phyloP scores from a whole-genome alignment of 495 filamentous ascomycete species.

The Aspergillus olivimuriae region DNA sequence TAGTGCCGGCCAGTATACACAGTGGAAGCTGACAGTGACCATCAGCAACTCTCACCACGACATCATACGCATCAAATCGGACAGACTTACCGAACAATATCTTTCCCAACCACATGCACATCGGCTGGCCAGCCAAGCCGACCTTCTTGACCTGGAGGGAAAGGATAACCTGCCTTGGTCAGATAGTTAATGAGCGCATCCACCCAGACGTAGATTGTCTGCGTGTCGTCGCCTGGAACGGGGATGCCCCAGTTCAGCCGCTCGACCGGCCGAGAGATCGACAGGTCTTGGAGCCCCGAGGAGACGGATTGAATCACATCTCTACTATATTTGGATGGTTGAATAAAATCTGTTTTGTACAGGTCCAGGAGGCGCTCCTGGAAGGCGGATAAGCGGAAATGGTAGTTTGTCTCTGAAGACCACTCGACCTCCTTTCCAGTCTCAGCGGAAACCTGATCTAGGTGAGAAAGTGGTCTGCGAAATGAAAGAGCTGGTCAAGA shows the following conservation, averaged over 20 bases:
- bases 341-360: constrained; percentile 70
- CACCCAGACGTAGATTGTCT: constrained; percentile 98
- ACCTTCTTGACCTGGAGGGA: constrained; percentile 58
- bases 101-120: constrained; percentile 89
- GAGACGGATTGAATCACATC: constrained; percentile 63
- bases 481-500: no score
- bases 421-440: constrained; percentile 90
- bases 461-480: constrained; percentile 17
- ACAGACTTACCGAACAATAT: constrained; percentile 64
- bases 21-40: constrained; percentile 61
- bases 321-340: constrained; percentile 57
- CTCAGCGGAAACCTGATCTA: constrained; percentile 59
- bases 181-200: constrained; percentile 94
- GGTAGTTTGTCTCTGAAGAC: constrained; percentile 91
- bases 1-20: constrained; percentile 96
- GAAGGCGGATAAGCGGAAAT: constrained; percentile 84
- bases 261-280: constrained; percentile 74
- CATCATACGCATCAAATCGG: not conserved
- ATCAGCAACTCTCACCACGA: constrained; percentile 1
- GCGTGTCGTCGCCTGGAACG: constrained; percentile 73
- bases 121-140: constrained; percentile 80
- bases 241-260: constrained; percentile 84
- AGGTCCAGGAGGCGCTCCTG: constrained; percentile 66
- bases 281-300: constrained; percentile 73
- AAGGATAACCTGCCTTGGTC: constrained; percentile 79